Conservation (phyloP, 2,329 filamentous ascomycete species). For the Cladobotryum mycophilum region DNA sequence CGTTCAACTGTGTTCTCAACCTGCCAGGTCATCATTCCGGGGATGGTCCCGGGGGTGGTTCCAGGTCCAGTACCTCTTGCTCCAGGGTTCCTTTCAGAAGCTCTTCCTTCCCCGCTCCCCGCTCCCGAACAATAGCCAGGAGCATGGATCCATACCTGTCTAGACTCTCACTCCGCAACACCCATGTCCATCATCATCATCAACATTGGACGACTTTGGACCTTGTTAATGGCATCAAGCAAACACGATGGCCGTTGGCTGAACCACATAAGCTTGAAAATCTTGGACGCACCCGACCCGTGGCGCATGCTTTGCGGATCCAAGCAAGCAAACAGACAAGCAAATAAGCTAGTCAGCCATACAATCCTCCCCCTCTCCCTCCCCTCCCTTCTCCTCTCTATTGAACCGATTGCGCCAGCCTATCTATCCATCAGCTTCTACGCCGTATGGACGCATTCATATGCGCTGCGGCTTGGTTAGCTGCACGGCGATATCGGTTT, state of each 20-base stretch:
- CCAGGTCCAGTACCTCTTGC: too few species aligned
- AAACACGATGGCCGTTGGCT: too few species aligned
- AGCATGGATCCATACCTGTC: not conserved
- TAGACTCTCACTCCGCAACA: not conserved
- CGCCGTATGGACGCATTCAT: not conserved
- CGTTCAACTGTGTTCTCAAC: too few species aligned
- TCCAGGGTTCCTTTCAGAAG: too few species aligned
- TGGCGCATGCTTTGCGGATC: not conserved
- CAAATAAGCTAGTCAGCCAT: not conserved
- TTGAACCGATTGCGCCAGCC: conserved; percentile 3
- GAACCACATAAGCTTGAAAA: too few species aligned
- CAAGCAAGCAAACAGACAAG: conserved; percentile 1
- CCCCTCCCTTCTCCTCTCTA: not conserved
- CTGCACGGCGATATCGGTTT: not conserved
- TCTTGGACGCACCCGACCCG: not conserved
- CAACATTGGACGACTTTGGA: not conserved
- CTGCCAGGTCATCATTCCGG: too few species aligned
- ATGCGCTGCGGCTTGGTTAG: not conserved
- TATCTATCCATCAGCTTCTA: not conserved
- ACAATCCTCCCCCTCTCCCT: not conserved
- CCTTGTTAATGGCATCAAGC: too few species aligned
- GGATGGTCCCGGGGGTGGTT: too few species aligned
- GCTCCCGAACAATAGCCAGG: not conserved
- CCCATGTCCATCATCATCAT: not conserved
- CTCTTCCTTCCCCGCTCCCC: too few species aligned